Base-by-base conservation (phyloP, 306 rosid genomes). In the Bauhinia variegata region DNA sequence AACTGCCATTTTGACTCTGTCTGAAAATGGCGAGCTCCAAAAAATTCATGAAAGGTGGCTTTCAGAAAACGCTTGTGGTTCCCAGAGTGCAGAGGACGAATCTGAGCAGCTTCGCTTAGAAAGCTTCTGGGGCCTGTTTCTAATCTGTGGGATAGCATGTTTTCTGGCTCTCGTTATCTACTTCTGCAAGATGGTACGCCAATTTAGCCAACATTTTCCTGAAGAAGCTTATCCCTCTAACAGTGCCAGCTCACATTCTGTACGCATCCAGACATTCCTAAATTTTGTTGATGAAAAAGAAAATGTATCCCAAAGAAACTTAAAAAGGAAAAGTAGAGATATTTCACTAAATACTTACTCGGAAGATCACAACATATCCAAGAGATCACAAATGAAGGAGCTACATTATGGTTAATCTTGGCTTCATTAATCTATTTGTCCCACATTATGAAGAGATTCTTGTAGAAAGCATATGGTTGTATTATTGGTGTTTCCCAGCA, bases 11-110 rank as follows among this genome's bases (percentile, higher is more conserved):
- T 70, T 90, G 78, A 74, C 44, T 67, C 78, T 90, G 42, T 85
- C 89, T 0, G 95, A 90, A 67, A 82, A 58, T 44, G 96, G 96
- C 17, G 95, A 87, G 54, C 86, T 90, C 30, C 73, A 76, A 65
- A 85, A 82, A 82, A 90, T 90, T 74, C 88, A 67, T 65, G 88
- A 90, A 66, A 85, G 80, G 76, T 90, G 96, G 96, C 88, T 90
- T 11, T 63, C 38, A 51, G 49, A 79, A 50, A 87, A 74, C 52
- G 75, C 89, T 30, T 87, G 96, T 68, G 74, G 73, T 54, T 79
- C 78, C n/a, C 88, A 52, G 55, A 63, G 74, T 47, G 9, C 79
- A 36, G 80, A 69, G 61, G 36, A 79, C 11, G 81, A 69, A 74
- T 79, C 82, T 33, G 91, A 90, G 64, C 84, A 85, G 37, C 91